Base-by-base conservation (phyloP, 2,329 filamentous ascomycete genomes). In the Akanthomyces lecanii region DNA sequence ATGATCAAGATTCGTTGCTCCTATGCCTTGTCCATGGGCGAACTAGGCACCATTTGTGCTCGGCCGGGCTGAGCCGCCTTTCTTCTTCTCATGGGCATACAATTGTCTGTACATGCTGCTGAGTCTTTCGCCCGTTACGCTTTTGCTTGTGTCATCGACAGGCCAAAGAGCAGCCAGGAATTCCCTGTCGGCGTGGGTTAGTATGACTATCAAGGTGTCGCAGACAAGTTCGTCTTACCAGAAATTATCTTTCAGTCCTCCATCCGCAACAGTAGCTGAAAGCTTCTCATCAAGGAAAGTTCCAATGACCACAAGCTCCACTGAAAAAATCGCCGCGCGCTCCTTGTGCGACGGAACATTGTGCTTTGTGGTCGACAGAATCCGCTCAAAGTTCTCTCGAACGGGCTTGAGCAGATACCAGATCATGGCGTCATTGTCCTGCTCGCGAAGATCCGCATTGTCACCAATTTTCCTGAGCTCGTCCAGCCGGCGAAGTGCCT, bases 331-430 rank as follows among this genome's bases (percentile, higher is more conserved):
- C 69, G 79, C 81, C 25, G 87, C 82, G 51, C 87, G 81, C 59
- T 84, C 81, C 67, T 87, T 86, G 68, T 84, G 83, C 33, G 82
- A 85, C 61, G 85, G 85, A 65, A 87, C 83, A 56, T 82, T 82
- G 67, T 86, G 85, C 67, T 83, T 84, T 2, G 84, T 89, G 4
- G 86, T 86, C 58, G 81, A 82, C 61, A 83, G 78, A 61, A 89
- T 83, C 33, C 78, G 79, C 66, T 83, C 81, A 57, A 89, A 82
- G 65, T 85, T 86, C 64, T 83, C 80, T 55, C 80, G 80, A 33
- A 89, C 83, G 16, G 85, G 85, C 64, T 84, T 83, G 64, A 88
- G 72, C 44, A 82, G 69, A 64, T 75, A 79, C 78, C 78, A 80
- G 25, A 81, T 77, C 73, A 80, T 76, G 4, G 77, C 77, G 63